These are phyloP conservation scores for Beauveria sp. DNA, from an alignment of 2,329 filamentous ascomycete species.

Conservation along the genomic window DNA sequence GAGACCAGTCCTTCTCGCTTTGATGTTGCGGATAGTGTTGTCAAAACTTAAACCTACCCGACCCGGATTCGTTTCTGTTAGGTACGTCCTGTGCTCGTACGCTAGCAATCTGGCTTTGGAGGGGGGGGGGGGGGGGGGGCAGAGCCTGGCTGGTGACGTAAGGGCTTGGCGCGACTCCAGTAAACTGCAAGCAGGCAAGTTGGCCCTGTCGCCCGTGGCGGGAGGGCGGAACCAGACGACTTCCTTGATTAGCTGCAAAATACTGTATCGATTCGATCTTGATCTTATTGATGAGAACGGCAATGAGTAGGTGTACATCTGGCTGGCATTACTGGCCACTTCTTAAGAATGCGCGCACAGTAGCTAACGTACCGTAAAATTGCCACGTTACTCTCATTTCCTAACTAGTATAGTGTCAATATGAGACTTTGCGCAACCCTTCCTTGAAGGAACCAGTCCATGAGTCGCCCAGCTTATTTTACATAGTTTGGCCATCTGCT, in stretches of 20 bases:
- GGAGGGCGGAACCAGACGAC: neutral
- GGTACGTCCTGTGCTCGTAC: constrained; percentile 11
- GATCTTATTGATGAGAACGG: neutral
- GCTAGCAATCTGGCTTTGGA: constrained; percentile 2
- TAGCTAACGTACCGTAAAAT: neutral
- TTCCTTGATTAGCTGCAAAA: neutral
- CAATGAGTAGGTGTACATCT: neutral
- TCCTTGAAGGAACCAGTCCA: neutral
- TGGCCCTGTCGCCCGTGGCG: neutral
- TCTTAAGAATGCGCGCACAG: neutral
- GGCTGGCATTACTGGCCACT: neutral
- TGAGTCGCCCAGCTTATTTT: neutral
- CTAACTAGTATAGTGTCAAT: neutral
- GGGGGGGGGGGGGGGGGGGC: neutral
- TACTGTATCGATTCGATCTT: neutral
- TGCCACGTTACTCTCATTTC: neutral
- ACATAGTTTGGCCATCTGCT: neutral
- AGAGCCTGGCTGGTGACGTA: constrained; percentile 11
- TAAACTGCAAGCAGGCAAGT: neutral
- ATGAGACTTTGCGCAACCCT: neutral
- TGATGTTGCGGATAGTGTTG: constrained; percentile 1
- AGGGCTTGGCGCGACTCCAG: constrained; percentile 7
- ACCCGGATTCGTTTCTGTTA: constrained; percentile 12
- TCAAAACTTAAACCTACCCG: constrained; percentile 9
- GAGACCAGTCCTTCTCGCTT: neutral